phyloP scores from a whole-genome alignment of 2,329 filamentous ascomycete species.

The Eutypella sp. region DNA sequence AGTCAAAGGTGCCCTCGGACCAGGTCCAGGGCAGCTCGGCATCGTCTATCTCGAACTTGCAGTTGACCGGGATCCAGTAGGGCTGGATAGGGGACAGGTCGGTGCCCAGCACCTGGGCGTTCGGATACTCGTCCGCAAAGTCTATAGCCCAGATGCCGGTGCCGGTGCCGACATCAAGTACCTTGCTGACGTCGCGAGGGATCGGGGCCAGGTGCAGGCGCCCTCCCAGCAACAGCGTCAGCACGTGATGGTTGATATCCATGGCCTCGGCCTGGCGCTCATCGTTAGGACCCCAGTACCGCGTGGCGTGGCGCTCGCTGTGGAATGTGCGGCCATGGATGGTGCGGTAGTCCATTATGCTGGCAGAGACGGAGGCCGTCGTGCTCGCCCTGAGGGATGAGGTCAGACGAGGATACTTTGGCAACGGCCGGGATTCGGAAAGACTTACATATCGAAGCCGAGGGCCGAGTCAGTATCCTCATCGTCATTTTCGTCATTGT shows the following conservation, averaged over 20 bases:
- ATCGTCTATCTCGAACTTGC: conserved; percentile 50
- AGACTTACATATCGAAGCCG: background rate
- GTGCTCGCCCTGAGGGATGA: background rate
- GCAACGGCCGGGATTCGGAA: background rate
- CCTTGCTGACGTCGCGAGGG: conserved; percentile 12
- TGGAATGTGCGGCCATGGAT: conserved; percentile 2
- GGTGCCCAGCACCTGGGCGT: conserved; percentile 15
- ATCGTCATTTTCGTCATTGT: background rate
- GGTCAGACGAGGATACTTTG: background rate
- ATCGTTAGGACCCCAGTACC: conserved; percentile 3
- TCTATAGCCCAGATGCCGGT: conserved; percentile 39
- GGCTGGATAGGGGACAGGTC: conserved; percentile 21
- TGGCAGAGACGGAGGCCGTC: conserved; percentile 2
- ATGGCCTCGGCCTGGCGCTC: background rate
- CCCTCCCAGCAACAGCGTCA: conserved; percentile 2
- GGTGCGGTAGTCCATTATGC: conserved; percentile 1
- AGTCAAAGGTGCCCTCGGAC: conserved; percentile 42
- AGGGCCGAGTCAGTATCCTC: conserved; percentile 2
- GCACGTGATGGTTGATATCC: background rate
- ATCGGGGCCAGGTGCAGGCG: conserved; percentile 13
- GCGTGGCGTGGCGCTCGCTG: background rate
- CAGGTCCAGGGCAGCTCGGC: conserved; percentile 42
- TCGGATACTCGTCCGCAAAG: conserved; percentile 15
- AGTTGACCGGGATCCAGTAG: conserved; percentile 40
- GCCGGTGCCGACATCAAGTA: conserved; percentile 30